phyloP scores from a whole-genome alignment of 2,329 filamentous ascomycete species.

The Lizonia empirigonia region DNA sequence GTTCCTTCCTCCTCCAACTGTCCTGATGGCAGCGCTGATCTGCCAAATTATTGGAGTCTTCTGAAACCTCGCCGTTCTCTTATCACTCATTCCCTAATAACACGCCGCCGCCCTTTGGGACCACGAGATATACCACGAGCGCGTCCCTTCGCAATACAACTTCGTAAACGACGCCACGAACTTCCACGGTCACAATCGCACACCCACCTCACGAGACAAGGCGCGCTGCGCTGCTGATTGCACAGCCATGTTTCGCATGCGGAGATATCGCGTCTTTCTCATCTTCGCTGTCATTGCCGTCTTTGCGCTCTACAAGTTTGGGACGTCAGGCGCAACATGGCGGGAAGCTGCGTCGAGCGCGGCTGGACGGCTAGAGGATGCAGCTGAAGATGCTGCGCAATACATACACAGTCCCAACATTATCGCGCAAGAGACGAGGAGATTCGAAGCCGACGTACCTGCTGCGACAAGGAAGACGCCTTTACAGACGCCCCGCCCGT shows the following conservation, averaged over 20 bases:
- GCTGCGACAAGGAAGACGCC: slow-evolving; percentile 33
- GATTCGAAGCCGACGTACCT: slow-evolving; percentile 39
- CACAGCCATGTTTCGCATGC: slow-evolving; percentile 60
- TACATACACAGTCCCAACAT: slow-evolving; percentile 30
- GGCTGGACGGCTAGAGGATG: slow-evolving; percentile 23
- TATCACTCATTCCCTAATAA: neutral
- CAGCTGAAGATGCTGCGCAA: slow-evolving; percentile 24
- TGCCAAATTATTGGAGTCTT: neutral
- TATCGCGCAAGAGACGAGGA: slow-evolving; percentile 41
- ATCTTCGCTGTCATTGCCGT: slow-evolving; percentile 61
- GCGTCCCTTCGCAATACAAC: neutral
- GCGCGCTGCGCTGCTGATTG: slow-evolving; percentile 10
- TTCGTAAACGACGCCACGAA: neutral
- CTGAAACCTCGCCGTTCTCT: slow-evolving; percentile 7
- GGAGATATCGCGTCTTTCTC: slow-evolving; percentile 67
- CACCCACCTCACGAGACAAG: slow-evolving; percentile 17
- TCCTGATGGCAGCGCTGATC: slow-evolving; percentile 28
- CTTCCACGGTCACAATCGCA: slow-evolving; percentile 3
- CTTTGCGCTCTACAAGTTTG: slow-evolving; percentile 61
- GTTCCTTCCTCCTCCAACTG: slow-evolving; percentile 2
- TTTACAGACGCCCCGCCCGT: slow-evolving; percentile 25
- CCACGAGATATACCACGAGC: neutral
- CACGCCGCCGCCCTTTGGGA: neutral
- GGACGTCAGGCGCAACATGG: slow-evolving; percentile 52
- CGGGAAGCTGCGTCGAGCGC: slow-evolving; percentile 31